Evolutionary conservation across 768 basidiomycete genomes (phyloP).

Genomic region (Tubosaeta sp.): DNA sequence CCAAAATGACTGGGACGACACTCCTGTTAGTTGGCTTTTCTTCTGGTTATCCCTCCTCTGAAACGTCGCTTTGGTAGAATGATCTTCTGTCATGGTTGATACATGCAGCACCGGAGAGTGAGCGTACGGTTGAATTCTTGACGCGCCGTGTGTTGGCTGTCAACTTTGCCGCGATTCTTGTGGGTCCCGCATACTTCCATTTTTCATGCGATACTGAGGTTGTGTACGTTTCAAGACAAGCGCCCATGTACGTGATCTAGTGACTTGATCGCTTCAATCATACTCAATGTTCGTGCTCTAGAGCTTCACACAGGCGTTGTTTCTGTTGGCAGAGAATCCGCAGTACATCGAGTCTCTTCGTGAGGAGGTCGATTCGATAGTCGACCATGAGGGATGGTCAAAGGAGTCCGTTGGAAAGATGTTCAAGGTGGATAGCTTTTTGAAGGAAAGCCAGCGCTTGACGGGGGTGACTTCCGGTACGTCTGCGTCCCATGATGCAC

Average conservation of each 20-base stretch:
- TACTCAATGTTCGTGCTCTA: not conserved
- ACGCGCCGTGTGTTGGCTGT: slow-evolving; percentile 12
- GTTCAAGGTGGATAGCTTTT: slow-evolving; percentile 37
- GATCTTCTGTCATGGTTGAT: slow-evolving; percentile 34
- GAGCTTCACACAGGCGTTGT: slow-evolving; percentile 35
- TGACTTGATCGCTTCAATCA: not conserved
- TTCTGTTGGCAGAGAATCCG: slow-evolving; percentile 33
- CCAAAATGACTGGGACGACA: slow-evolving; percentile 28
- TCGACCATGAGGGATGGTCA: slow-evolving; percentile 19
- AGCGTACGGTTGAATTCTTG: slow-evolving; percentile 22
- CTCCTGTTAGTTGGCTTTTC: slow-evolving; percentile 25
- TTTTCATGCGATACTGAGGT: not conserved
- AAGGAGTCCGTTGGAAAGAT: slow-evolving; percentile 26
- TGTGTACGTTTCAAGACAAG: slow-evolving; percentile 16
- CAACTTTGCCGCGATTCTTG: slow-evolving; percentile 25
- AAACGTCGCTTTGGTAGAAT: slow-evolving; percentile 14
- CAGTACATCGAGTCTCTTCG: slow-evolving; percentile 19
- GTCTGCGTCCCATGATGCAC: not conserved
- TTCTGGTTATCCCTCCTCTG: not conserved
- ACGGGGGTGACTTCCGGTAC: slow-evolving; percentile 27
- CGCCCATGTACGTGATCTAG: slow-evolving; percentile 9
- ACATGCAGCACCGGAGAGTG: slow-evolving; percentile 20
- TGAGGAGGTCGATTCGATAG: slow-evolving; percentile 7
- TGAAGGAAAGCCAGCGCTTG: slow-evolving; percentile 34
- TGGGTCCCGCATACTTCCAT: slow-evolving; percentile 1